Base-by-base conservation (phyloP, 2,329 filamentous ascomycete species). In the Clarireedia sp. region DNA sequence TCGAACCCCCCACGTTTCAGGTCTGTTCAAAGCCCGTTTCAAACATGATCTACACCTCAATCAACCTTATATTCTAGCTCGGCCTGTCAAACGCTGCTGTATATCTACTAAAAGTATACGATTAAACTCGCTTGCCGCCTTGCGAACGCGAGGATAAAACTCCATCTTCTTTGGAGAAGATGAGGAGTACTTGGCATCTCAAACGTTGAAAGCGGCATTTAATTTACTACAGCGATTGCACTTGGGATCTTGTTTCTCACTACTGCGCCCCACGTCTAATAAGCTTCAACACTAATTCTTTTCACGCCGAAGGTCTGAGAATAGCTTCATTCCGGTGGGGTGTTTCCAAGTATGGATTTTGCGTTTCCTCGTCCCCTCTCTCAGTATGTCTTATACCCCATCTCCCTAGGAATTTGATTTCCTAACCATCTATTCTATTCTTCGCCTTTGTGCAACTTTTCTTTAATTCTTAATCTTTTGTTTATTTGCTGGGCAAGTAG, bases 401-500 rank as follows among this genome's bases (percentile, higher is more conserved):
- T 41, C 3, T 12, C 38, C n/a, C 38, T 17, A 41, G 7, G 5
- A n/a, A n/a, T n/a, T 9, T 1, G 9, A 41, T 10, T 41, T 17
- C 38, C 5, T 33, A 4, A 33, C 29, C 9, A 33, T 12, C 29
- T 33, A 33, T 19, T 12, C 29, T 33, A 33, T 19, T 44, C 33
- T 54, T 21, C 8, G n/a, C 33, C 4, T 5, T 38, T 17, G 21
- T 5, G 37, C 51, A 49, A 49, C 10, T 54, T 43, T 41, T 54
- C 45, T 26, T 26, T 45, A 8, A 36, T 26, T 49, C 6, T 10
- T 49, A 38, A 19, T 48, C 19, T 17, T 26, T 21, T 40, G n/a
- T n/a, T 21, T 54, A 54, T 41, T 48, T 54, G 51, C 51, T 46
- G 51, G n/a, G 36, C 45, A 54, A 23, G 26, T 43, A 54, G 14